Evolutionary conservation across 1,284 basidiomycete genomes (phyloP).

Genomic region (Acaromyces ingoldii): DNA sequence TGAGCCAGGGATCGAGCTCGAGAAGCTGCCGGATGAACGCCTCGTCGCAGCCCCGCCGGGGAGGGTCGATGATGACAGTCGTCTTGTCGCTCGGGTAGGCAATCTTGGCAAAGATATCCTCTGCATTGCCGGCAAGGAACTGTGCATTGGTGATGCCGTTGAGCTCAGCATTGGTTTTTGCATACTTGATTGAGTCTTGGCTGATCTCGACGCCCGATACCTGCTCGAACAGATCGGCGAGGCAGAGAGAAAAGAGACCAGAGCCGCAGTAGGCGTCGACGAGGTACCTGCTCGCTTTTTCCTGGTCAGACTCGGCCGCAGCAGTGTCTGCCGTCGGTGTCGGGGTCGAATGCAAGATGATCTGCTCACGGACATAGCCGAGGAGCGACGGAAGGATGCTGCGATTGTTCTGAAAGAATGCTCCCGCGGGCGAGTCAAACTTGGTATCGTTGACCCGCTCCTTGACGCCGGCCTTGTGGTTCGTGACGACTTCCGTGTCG

Average conservation of each 20-base stretch:
- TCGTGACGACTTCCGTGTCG: slow-evolving; percentile 59
- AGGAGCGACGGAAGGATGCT: slow-evolving; percentile 79
- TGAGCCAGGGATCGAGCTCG: slow-evolving; percentile 33
- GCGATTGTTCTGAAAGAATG: slow-evolving; percentile 98
- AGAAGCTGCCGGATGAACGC: slow-evolving; percentile 47
- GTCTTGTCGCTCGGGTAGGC: slow-evolving; percentile 67
- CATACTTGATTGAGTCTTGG: slow-evolving; percentile 69
- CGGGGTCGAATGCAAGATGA: slow-evolving; percentile 8
- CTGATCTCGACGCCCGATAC: slow-evolving; percentile 85
- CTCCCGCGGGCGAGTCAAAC: slow-evolving; percentile 77
- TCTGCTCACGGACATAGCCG: slow-evolving; percentile 63
- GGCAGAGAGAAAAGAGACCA: slow-evolving; percentile 84
- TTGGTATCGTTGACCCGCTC: slow-evolving; percentile 75
- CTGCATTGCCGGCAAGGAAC: slow-evolving; percentile 59
- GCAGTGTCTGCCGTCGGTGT: too few relatives aligned
- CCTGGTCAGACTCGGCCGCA: too few relatives aligned
- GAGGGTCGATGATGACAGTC: slow-evolving; percentile 54
- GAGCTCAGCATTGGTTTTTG: slow-evolving; percentile 71
- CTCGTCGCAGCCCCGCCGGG: slow-evolving; percentile 35
- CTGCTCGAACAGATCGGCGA: slow-evolving; percentile 69
- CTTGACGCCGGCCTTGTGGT: slow-evolving; percentile 74
- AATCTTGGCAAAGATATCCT: slow-evolving; percentile 57
- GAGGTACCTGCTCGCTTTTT: slow-evolving; percentile 24
- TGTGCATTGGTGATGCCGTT: slow-evolving; percentile 59
- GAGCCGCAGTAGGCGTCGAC: slow-evolving; percentile 57